A percentile compares a stretch with the other conserved stretches of the same genome.
phyloP scores from a whole-genome alignment of 257 asterid species.

The Przewalskia tangutica region DNA sequence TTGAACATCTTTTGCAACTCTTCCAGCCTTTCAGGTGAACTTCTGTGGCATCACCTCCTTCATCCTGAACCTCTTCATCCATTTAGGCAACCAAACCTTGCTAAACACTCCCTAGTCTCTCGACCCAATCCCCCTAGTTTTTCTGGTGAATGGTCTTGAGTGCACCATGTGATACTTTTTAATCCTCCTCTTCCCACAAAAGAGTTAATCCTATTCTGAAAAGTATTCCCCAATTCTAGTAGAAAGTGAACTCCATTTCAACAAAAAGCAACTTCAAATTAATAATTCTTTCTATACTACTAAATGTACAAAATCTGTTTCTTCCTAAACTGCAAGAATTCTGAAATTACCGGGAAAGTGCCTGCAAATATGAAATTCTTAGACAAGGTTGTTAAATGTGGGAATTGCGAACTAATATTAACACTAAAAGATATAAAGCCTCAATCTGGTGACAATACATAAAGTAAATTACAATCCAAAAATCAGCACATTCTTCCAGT shows the following conservation, averaged over 20 bases:
- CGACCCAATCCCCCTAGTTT: background rate
- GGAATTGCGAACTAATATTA: background rate
- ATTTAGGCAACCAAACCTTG: background rate
- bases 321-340: background rate
- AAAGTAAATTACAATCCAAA: background rate
- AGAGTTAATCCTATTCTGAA: background rate
- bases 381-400: background rate
- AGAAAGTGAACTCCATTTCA: background rate
- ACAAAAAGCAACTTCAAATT: too few species aligned
- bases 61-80: background rate
- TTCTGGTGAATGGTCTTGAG: background rate
- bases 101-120: background rate
- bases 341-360: background rate
- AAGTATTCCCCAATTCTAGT: background rate
- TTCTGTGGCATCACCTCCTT: too few species aligned
- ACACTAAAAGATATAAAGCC: background rate
- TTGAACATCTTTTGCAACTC: too few species aligned
- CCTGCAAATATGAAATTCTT: background rate
- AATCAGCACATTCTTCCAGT: background rate
- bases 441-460: background rate
- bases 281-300: background rate
- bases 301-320: background rate
- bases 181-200: background rate
- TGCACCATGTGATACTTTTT: background rate
- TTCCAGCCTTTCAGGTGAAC: too few species aligned